phyloP scores from a whole-genome alignment of 2,329 filamentous ascomycete genomes.

The Blastomyces parvus region DNA sequence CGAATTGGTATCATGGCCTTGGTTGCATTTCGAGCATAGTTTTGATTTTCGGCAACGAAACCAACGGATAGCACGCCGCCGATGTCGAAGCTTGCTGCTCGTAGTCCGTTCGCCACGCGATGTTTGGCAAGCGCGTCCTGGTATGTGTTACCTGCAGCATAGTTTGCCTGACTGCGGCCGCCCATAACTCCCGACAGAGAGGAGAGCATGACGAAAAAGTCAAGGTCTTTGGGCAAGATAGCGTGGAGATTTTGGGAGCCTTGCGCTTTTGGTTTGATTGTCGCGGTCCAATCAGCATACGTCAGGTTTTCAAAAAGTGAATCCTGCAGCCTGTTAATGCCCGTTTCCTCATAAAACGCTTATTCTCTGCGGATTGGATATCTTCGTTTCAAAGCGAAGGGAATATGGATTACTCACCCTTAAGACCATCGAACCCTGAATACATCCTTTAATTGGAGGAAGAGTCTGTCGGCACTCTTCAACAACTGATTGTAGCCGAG shows the following conservation, averaged over 20 bases:
- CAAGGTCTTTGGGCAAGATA: conserved; percentile 24
- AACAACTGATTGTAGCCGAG: conserved; percentile 12
- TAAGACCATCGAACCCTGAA: conserved; percentile 26
- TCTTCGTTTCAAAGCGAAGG: neutral
- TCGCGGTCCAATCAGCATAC: conserved; percentile 30
- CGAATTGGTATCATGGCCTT: conserved; percentile 13
- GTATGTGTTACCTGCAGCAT: conserved; percentile 33
- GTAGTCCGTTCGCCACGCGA: conserved; percentile 19
- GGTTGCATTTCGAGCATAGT: conserved; percentile 10
- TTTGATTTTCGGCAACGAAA: conserved; percentile 24
- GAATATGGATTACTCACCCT: conserved; percentile 11
- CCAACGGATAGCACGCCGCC: conserved; percentile 29
- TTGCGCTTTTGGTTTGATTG: conserved; percentile 33
- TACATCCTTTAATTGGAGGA: conserved; percentile 25
- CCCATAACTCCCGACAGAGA: conserved; percentile 38
- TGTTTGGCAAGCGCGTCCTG: conserved; percentile 30
- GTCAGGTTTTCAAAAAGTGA: conserved; percentile 33
- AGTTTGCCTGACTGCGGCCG: conserved; percentile 39
- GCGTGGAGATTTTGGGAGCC: conserved; percentile 31
- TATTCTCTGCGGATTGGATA: neutral
- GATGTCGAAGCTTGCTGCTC: conserved; percentile 22
- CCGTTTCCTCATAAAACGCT: neutral
- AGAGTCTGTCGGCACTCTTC: conserved; percentile 15
- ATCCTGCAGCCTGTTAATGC: conserved; percentile 16
- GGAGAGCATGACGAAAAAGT: conserved; percentile 38